Evolutionary conservation across 768 basidiomycete species (phyloP), one percentile per base, ranked within the genome.

Genomic region (Suillus discolor): DNA sequence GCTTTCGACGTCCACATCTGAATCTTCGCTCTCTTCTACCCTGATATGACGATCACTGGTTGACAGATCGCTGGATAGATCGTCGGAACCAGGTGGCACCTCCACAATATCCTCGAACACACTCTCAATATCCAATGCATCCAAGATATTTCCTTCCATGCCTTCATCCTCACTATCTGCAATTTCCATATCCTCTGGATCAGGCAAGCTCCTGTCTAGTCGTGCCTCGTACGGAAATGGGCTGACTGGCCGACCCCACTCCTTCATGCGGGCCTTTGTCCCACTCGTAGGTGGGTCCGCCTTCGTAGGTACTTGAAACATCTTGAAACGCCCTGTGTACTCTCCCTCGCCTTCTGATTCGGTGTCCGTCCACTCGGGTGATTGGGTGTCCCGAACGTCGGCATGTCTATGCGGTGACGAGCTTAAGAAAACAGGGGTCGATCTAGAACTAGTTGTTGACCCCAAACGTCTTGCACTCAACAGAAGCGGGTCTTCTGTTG

Each of bases 401-500:
- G 68, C 5, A 60, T 67, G 15, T 57, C 64, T 5, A n/a, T 69
- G 66, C 0, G 73, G 69, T 5, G 78, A 75, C 25, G 77, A 77
- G 8, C 79, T 77, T 59, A 77, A 72, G 36, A 81, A 74, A 0
- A 72, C 66, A 16, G 82, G 78, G 0, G 80, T 82, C 20, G 78
- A 71, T n/a, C 79, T 79, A 23, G 79, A 68, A 57, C 78, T 67
- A 9, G 71, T 44, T 13, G 76, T 68, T 42, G 69, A 55, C 63
- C 67, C 66, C n/a, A 79, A 71, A 13, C 79, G 79, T 4, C 82
- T 62, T 4, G 71, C 86, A 54, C 81, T 83, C 36, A 93, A 80
- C 2, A 93, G 78, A 0, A 93, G 74, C 0, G 92, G 92, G 70
- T 93, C 92, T 44, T 93, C 92, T 1, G 85, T 85, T 3, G 92